These are phyloP conservation scores for Xylaria venustula DNA, from an alignment of 495 filamentous ascomycete genomes.

Conservation along the genomic window DNA sequence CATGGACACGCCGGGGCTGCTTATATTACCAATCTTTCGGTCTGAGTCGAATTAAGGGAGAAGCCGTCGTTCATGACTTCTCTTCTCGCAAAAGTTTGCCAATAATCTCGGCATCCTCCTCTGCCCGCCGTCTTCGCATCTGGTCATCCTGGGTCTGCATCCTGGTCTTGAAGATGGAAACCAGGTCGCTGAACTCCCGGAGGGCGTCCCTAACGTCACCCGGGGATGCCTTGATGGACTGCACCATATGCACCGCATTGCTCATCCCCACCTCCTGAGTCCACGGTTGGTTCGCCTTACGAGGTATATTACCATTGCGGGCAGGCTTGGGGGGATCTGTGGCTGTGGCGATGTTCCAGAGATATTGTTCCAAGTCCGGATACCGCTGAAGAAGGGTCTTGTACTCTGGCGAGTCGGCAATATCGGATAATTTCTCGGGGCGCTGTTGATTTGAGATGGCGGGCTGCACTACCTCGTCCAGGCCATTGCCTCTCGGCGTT, in stretches of 20 bases:
- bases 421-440: constrained; percentile 13
- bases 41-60: not conserved
- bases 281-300: constrained; percentile 23
- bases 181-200: constrained; percentile 28
- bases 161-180: constrained; percentile 17
- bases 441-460: not conserved
- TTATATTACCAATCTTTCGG: not conserved
- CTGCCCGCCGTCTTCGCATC: constrained; percentile 13
- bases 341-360: constrained; percentile 29
- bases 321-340: constrained; percentile 24
- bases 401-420: constrained; percentile 30
- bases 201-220: constrained; percentile 31
- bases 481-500: not conserved
- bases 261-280: constrained; percentile 25
- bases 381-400: constrained; percentile 23
- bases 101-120: constrained; percentile 36
- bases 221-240: constrained; percentile 22
- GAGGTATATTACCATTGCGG: not conserved
- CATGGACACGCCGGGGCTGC: not conserved
- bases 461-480: not conserved
- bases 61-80: constrained; percentile 5
- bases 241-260: constrained; percentile 24
- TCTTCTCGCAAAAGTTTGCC: constrained; percentile 36
- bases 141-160: constrained; percentile 4
- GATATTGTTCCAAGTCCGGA: constrained; percentile 24